These are phyloP conservation scores for Magnusiomyces paraingens DNA, from an alignment of 1,139 yeast species.

Conservation along the genomic window DNA sequence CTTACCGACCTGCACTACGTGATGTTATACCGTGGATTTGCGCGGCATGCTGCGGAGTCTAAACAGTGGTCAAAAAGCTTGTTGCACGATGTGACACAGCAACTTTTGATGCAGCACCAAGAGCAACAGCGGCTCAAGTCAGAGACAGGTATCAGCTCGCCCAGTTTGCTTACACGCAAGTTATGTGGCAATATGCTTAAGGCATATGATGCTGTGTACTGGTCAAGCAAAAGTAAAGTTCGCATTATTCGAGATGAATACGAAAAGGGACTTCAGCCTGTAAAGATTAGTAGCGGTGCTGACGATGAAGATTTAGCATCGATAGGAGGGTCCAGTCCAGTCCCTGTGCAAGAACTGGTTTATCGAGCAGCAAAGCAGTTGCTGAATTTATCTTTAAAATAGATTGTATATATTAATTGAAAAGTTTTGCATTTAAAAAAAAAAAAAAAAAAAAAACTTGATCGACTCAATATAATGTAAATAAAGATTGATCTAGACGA, in stretches of 20 bases:
- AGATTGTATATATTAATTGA: too few relatives aligned
- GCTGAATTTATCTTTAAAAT: too few relatives aligned
- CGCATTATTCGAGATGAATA: background rate
- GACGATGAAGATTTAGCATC: too few relatives aligned
- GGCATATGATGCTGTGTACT: slow-evolving; percentile 1
- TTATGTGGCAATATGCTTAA: slow-evolving; percentile 2
- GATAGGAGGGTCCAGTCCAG: too few relatives aligned
- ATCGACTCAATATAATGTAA: too few relatives aligned
- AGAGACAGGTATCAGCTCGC: background rate
- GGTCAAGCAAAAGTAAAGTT: background rate
- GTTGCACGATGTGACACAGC: slow-evolving; percentile 8
- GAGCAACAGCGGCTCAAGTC: background rate
- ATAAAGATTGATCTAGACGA: too few relatives aligned
- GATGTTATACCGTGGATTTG: slow-evolving; percentile 10
- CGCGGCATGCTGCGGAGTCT: background rate
- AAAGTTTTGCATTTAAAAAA: too few relatives aligned
- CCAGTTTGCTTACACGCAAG: background rate
- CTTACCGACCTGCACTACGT: slow-evolving; percentile 4
- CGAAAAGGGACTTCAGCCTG: background rate
- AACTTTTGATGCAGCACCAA: slow-evolving; percentile 7
- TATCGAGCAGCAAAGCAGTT: too few relatives aligned
- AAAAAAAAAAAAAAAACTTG: too few relatives aligned
- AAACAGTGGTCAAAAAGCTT: slow-evolving; percentile 8
- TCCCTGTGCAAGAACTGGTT: too few relatives aligned
- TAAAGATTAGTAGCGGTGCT: background rate